Evolutionary conservation across 1,139 yeast genomes (phyloP).

Genomic region (Debaryomyces robertsiae): DNA sequence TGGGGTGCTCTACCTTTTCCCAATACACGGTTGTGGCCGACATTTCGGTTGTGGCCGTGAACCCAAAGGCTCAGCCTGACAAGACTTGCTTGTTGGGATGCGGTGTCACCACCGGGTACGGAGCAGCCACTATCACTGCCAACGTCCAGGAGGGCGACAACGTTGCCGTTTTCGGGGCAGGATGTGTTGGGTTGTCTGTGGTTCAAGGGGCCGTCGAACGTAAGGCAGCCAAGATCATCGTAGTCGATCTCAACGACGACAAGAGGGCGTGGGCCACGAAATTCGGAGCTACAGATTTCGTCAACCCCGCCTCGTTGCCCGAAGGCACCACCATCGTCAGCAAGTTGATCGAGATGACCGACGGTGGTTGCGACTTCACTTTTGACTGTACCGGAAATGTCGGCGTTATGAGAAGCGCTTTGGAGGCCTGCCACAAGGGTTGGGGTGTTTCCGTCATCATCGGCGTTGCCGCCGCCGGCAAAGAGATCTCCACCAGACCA

Average conservation of each 20-base stretch:
- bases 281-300: slow-evolving; percentile 94
- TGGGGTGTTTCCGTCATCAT: slow-evolving; percentile 96
- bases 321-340: slow-evolving; percentile 80
- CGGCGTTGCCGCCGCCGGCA: slow-evolving; percentile 98
- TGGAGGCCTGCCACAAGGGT: slow-evolving; percentile 97
- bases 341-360: slow-evolving; percentile 84
- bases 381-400: slow-evolving; percentile 98
- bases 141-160: slow-evolving; percentile 90
- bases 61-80: slow-evolving; percentile 80
- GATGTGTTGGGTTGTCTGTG: slow-evolving; percentile 94
- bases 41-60: slow-evolving; percentile 93
- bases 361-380: slow-evolving; percentile 94
- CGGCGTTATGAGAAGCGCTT: slow-evolving; percentile 90
- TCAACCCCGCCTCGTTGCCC: slow-evolving; percentile 77
- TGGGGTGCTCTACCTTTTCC: slow-evolving; percentile 97
- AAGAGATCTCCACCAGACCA: slow-evolving; percentile 95
- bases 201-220: slow-evolving; percentile 91
- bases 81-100: slow-evolving; percentile 93
- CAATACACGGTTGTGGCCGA: slow-evolving; percentile 98
- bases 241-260: slow-evolving; percentile 81
- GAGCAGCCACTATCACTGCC: slow-evolving; percentile 96
- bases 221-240: slow-evolving; percentile 80
- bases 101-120: slow-evolving; percentile 98
- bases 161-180: slow-evolving; percentile 96
- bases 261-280: slow-evolving; percentile 84